These are phyloP conservation scores for Diaporthe nobilis DNA, from an alignment of 2,329 filamentous ascomycete genomes.

Conservation along the genomic window DNA sequence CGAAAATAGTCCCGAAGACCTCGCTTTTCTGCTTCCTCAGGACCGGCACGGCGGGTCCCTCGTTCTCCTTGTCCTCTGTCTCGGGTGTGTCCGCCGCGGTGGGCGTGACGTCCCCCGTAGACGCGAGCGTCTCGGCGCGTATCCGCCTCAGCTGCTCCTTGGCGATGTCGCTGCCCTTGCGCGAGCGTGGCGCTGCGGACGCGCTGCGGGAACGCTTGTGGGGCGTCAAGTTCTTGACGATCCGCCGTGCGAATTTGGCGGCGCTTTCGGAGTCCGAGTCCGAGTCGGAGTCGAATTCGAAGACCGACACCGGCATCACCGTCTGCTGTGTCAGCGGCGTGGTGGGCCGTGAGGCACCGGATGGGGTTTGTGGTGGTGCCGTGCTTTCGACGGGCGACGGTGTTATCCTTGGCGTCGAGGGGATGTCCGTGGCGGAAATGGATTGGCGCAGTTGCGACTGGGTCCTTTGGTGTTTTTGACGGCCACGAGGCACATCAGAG, in stretches of 20 bases:
- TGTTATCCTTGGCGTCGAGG: not conserved
- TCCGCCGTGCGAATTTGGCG: conserved; percentile 52
- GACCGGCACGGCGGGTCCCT: not conserved
- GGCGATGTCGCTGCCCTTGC: conserved; percentile 37
- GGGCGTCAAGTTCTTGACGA: conserved; percentile 58
- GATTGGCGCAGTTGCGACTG: conserved; percentile 5
- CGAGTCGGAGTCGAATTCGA: conserved; percentile 63
- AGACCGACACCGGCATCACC: conserved; percentile 59
- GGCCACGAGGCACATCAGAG: conserved; percentile 1
- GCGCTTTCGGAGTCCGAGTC: conserved; percentile 51
- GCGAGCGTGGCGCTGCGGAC: conserved; percentile 49
- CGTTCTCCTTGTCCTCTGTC: not conserved
- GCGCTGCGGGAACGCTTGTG: conserved; percentile 50
- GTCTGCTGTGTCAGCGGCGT: conserved; percentile 42
- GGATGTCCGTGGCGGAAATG: not conserved
- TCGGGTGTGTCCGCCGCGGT: not conserved
- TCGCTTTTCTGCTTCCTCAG: conserved; percentile 37
- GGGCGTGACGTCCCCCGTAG: not conserved
- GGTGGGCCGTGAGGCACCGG: not conserved
- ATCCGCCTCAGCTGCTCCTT: conserved; percentile 37
- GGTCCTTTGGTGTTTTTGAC: not conserved
- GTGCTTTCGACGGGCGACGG: conserved; percentile 4
- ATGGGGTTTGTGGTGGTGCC: not conserved
- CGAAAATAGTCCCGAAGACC: conserved; percentile 37
- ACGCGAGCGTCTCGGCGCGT: conserved; percentile 33